Evolutionary conservation across 352 stramenopile genomes (phyloP), one percentile per base, ranked within the genome.

Genomic region (Globisporangium middletonii): DNA sequence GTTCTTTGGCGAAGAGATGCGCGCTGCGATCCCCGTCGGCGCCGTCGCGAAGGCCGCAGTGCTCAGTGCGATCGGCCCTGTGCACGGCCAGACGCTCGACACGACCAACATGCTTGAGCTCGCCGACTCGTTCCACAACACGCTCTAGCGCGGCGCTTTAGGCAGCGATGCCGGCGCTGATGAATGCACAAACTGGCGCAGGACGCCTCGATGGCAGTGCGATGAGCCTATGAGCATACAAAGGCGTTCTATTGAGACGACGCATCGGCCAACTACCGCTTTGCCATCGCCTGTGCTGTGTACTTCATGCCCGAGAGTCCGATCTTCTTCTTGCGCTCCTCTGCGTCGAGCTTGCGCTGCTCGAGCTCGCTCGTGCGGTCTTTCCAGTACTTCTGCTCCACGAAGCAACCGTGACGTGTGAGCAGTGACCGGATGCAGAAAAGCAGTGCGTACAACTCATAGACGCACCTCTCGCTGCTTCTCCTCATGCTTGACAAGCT

Each of bases 41-140:
- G 73, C 77, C 0, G 82, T 94, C 15, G 78, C 84, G 12, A 94
- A 92, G 58, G 79, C 84, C n/a, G 84, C 84, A 2, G 81, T 94
- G 48, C 77, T 94, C 26, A 86, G 84, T 63, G 84, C 84, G 0
- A 90, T 94, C 51, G 82, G 82, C 6, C 64, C 80, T 2, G 80
- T 88, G 7, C 69, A 74, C 30, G 68, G 70, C 38, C 64, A 71
- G 48, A 75, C 72, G 37, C 64, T 92, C 27, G 80, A 94, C 56
- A 88, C 78, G 11, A 83, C 66, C 4, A 85, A 67, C 51, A 94
- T 94, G 72, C 64, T 94, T 13, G 66, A 70, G 35, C 65, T 94
- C 13, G 75, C 80, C 9, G 79, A 82, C 23, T 92, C 79, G n/a
- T 92, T 92, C 65, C 84, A 94, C 56, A 53, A 89, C 46, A 89